Conservation (phyloP, 305 asterid genomes). For the Rubia peregrina region DNA sequence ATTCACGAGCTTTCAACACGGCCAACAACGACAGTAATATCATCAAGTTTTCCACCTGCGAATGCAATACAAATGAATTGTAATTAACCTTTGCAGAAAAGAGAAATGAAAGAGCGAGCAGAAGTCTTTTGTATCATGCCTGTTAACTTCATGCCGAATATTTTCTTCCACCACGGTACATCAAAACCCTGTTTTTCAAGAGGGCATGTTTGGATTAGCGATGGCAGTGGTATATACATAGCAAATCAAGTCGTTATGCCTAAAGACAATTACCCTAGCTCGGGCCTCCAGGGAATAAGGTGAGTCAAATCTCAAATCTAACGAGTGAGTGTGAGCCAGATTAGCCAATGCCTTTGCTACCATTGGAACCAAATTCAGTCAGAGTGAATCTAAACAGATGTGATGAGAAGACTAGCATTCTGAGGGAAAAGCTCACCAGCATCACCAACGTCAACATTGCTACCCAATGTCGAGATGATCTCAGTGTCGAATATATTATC, state of each 20-base stretch:
- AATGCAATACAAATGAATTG: conserved; percentile 3
- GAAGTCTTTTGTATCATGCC: conserved; percentile 31
- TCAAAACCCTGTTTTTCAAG: conserved; percentile 53
- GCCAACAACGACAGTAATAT: conserved; percentile 65
- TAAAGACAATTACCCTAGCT: conserved; percentile 32
- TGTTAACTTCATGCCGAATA: conserved; percentile 68
- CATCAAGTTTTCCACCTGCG: conserved; percentile 80
- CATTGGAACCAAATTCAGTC: conserved; percentile 21
- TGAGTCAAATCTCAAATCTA: conserved; percentile 60
- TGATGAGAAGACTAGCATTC: background rate
- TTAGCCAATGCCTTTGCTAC: conserved; percentile 81
- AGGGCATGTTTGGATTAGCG: background rate
- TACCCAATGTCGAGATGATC: conserved; percentile 39
- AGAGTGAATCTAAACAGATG: conserved; percentile 10
- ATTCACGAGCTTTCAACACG: conserved; percentile 41
- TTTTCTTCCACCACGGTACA: conserved; percentile 88
- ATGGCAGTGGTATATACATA: background rate
- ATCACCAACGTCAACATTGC: conserved; percentile 32
- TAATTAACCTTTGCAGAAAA: background rate
- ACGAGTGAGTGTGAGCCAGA: conserved; percentile 60
- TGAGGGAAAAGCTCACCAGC: conserved; percentile 45
- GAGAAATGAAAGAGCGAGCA: background rate
- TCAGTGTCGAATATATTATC: conserved; percentile 67
- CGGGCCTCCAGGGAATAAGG: conserved; percentile 87
- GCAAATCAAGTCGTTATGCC: background rate